phyloP scores from a whole-genome alignment of 345 rosid species.

The Moringa oleifera region DNA sequence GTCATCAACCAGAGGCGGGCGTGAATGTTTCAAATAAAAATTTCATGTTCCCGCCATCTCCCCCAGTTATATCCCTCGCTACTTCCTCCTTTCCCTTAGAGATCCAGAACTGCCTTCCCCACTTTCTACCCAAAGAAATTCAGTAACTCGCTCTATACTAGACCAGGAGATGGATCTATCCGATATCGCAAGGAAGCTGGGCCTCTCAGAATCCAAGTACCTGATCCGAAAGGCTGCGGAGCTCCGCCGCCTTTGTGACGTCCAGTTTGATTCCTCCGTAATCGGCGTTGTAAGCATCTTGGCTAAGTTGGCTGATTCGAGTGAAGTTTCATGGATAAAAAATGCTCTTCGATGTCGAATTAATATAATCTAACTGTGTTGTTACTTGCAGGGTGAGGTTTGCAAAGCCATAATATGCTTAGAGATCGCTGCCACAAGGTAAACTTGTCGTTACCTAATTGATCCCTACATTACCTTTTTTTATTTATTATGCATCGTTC shows the following conservation, averaged over 20 bases:
- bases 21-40: too few species aligned
- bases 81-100: background rate
- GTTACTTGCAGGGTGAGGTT: conserved; percentile 65
- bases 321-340: too few species aligned
- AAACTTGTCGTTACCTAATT: background rate
- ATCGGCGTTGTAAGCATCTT: conserved; percentile 67
- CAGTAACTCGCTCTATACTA: background rate
- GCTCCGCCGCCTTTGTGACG: conserved; percentile 93
- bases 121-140: background rate
- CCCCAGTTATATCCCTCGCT: background rate
- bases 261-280: conserved; percentile 83
- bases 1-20: background rate
- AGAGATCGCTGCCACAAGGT: conserved; percentile 85
- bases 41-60: background rate
- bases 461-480: background rate
- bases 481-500: background rate
- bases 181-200: conserved; percentile 68
- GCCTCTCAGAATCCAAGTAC: conserved; percentile 54
- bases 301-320: too few species aligned
- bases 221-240: conserved; percentile 86
- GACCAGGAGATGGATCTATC: conserved; percentile 55
- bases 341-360: too few species aligned
- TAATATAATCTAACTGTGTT: background rate
- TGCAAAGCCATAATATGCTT: conserved; percentile 88
- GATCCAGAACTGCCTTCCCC: background rate